Base-by-base conservation (phyloP, 129 eudicot genomes). In the Chrysanthemum seticuspe region DNA sequence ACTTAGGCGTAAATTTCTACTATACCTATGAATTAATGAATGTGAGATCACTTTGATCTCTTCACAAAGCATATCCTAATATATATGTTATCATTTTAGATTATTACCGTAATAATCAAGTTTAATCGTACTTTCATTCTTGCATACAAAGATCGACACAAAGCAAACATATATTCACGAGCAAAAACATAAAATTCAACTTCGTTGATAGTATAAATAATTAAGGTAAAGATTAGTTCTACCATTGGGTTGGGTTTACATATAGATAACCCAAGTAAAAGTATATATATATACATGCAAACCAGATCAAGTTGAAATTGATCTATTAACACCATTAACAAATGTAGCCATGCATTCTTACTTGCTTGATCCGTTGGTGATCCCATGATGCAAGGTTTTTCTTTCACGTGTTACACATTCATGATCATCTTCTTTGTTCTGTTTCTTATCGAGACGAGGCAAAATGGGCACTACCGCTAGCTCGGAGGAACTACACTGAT, bases 401-500 rank as follows among this genome's bases (percentile, higher is more conserved):
- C 21, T 2, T 45, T 45, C 54, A 27, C 6, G 3, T 16, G 56
- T 31, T 9, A 36, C 10, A 13, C 11, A 2, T 6, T 71, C 65
- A 34, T 31, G 51, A n/a, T 54, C 53, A 10, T 31, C 23, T 10
- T 29, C 45, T 53, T 70, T 31, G 27, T 53, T 56, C 15, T 29
- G 62, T 27, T 53, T 69, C 73, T 51, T 52, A 10, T 19, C 13
- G n/a, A 15, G 53, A 21, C 57, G 3, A 1, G 62, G 19, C 21
- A 57, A 55, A 19, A 19, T 55, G 25, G 56, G 9, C 25, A 23
- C 53, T 58, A 40, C 40, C 27, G 19, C n/a, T 3, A 71, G 55
- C 44, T 71, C 25, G 4, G 15, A 45, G n/a, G 29, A 72, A 59
- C 57, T 47, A 58, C 62, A 27, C 29, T 74, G 71, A 70, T 12